Conservation (phyloP, 2,329 filamentous ascomycete genomes). For the Cladosporium halotolerans region DNA sequence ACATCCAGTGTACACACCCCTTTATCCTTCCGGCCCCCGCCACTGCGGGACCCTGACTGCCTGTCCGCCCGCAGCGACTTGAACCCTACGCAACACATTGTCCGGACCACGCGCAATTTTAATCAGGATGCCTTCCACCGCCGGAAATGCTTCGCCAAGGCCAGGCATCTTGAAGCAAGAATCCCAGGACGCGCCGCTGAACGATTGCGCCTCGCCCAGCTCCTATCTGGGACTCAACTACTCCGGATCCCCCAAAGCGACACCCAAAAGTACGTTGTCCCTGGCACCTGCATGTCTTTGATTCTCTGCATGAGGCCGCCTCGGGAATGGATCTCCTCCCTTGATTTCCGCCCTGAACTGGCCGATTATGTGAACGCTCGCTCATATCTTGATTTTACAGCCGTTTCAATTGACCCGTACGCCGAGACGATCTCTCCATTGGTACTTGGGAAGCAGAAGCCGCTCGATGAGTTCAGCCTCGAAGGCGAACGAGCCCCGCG, state of each 20-base stretch:
- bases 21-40: too few relatives aligned
- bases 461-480: constrained; percentile 37
- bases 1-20: too few relatives aligned
- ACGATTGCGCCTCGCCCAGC: constrained; percentile 23
- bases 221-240: constrained; percentile 22
- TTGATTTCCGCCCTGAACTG: too few relatives aligned
- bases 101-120: too few relatives aligned
- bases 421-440: constrained; percentile 43
- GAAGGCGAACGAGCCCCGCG: constrained; percentile 29
- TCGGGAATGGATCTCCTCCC: too few relatives aligned
- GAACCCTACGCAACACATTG: too few relatives aligned
- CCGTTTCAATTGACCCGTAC: constrained; percentile 40
- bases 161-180: constrained; percentile 19
- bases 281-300: not conserved
- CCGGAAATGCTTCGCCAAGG: constrained; percentile 12
- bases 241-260: constrained; percentile 7
- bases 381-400: constrained; percentile 23
- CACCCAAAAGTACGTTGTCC: constrained; percentile 24
- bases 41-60: too few relatives aligned
- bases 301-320: not conserved
- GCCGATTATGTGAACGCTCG: not conserved
- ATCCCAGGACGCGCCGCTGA: constrained; percentile 7
- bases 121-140: not conserved
- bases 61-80: too few relatives aligned
- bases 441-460: constrained; percentile 41